Base-by-base conservation (phyloP, 306 rosid genomes). In the Hippophae gyantsensis region DNA sequence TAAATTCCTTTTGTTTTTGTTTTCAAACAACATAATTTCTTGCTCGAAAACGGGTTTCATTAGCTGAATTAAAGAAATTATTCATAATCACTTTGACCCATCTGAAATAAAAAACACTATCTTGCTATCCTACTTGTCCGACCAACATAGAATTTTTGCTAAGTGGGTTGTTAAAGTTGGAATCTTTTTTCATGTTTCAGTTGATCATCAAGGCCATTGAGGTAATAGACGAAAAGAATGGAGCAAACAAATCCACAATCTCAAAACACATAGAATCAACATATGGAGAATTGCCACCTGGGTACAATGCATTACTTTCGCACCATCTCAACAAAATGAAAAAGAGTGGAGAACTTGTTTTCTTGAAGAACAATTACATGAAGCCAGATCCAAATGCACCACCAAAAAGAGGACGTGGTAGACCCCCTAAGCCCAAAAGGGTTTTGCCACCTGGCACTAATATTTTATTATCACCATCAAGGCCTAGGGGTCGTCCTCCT, bases 401-500 rank as follows among this genome's bases (percentile, higher is more conserved):
- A 8, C 96, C 89, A 0, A 78, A 82, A 14, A 67, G 94, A 2
- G 96, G 96, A 26, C 89, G 94, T 10, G 96, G 96, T 43, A 68
- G 96, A 71, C 96, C 95, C 0, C 82, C 90, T 0, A 86, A 86
- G 65, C 66, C 78, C 2, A 86, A 79, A 78, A 76, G 0, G 6
- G 74, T 74, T 8, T 44, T 71, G 12, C 62, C 78, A 2, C 69
- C 75, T 1, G 58, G 49, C 3, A 18, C 70, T 32, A 32, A 32
- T 32, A 32, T 32, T 4, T 2, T 32, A 0, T 71, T 40, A 6
- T 9, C 73, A 6, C 46, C 90, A 0, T 68, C 83, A 6, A 79
- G 85, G 74, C 80, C 83, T 2, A 82, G 94, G 66, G 95, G 97
- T 41, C 84, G 94, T 6, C 95, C 90, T 0, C 95, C 86, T 0